Percentiles rank a stretch among this genome's conserved stretches.
Conservation (phyloP, 164 flowering plant genomes). For the Cinnamomum micranthum region DNA sequence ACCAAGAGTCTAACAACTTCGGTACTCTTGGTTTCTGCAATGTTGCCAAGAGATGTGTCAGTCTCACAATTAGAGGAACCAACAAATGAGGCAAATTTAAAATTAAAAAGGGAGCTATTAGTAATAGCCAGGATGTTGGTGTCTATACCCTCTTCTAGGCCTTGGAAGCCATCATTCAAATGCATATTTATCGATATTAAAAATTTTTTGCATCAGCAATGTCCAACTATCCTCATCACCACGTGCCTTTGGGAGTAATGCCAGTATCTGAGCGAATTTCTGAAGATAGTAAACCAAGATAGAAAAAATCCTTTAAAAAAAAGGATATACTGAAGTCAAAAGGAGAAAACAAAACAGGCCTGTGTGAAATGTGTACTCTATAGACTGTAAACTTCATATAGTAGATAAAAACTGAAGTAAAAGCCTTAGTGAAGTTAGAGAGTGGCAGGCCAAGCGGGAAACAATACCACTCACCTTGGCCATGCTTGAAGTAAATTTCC, state of each 20-base stretch:
- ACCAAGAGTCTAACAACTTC: slow-evolving; percentile 47
- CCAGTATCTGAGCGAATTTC: slow-evolving; percentile 66
- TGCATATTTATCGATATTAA: slow-evolving; percentile 44
- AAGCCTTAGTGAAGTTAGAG: background rate
- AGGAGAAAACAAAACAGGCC: background rate
- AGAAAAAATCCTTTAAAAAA: background rate
- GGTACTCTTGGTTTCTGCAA: slow-evolving; percentile 46
- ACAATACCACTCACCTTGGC: slow-evolving; percentile 45
- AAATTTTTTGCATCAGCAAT: slow-evolving; percentile 66
- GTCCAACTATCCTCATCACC: slow-evolving; percentile 85
- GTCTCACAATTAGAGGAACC: background rate
- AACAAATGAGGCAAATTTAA: background rate
- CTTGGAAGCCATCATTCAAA: slow-evolving; percentile 62
- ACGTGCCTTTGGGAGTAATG: slow-evolving; percentile 71
- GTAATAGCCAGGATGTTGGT: slow-evolving; percentile 1
- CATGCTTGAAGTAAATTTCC: slow-evolving; percentile 39
- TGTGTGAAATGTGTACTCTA: background rate
- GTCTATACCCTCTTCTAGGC: slow-evolving; percentile 73
- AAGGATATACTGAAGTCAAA: background rate
- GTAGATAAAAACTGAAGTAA: background rate
- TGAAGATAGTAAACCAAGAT: slow-evolving; percentile 26
- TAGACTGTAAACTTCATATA: background rate
- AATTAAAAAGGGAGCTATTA: too few relatives aligned
- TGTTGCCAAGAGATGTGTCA: slow-evolving; percentile 1
- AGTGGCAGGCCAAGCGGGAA: background rate